A percentile compares a stretch with the other conserved stretches of the same genome.
phyloP scores from a whole-genome alignment of 2,329 filamentous ascomycete genomes.

The Cladosporium cucumerinum region DNA sequence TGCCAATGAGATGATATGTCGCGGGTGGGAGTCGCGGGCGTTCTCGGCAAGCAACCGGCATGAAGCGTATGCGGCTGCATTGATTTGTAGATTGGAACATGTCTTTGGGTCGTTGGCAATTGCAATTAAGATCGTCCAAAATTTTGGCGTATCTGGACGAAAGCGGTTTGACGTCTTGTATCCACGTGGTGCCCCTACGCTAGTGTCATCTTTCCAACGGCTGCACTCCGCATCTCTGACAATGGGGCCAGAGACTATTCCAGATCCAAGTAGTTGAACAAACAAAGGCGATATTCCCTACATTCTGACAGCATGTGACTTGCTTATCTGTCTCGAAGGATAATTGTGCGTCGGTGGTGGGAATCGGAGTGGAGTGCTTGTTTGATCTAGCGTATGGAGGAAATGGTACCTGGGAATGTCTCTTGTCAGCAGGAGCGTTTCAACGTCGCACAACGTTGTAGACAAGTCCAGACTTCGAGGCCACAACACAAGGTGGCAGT shows the following conservation, averaged over 20 bases:
- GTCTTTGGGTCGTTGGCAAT: not conserved
- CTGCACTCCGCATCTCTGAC: not conserved
- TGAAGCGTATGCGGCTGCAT: not conserved
- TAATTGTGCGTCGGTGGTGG: not conserved
- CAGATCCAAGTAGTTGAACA: not conserved
- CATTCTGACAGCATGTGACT: not conserved
- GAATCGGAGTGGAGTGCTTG: not conserved
- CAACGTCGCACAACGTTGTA: not conserved
- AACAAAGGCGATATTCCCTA: not conserved
- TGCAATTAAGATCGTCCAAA: conserved; percentile 2
- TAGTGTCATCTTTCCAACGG: conserved; percentile 9
- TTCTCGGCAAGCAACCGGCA: not conserved
- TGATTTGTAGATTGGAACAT: not conserved
- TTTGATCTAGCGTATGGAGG: not conserved
- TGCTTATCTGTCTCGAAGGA: not conserved
- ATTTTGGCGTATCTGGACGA: not conserved
- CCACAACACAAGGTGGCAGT: not conserved
- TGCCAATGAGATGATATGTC: conserved; percentile 14
- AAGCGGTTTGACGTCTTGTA: conserved; percentile 1
- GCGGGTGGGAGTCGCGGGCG: not conserved
- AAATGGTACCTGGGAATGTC: not conserved
- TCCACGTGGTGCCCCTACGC: conserved; percentile 9
- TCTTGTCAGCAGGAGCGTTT: not conserved
- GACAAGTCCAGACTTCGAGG: not conserved
- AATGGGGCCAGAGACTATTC: not conserved